phyloP scores from a whole-genome alignment of 179 eudicot species.

The Amaranthus tricolor region DNA sequence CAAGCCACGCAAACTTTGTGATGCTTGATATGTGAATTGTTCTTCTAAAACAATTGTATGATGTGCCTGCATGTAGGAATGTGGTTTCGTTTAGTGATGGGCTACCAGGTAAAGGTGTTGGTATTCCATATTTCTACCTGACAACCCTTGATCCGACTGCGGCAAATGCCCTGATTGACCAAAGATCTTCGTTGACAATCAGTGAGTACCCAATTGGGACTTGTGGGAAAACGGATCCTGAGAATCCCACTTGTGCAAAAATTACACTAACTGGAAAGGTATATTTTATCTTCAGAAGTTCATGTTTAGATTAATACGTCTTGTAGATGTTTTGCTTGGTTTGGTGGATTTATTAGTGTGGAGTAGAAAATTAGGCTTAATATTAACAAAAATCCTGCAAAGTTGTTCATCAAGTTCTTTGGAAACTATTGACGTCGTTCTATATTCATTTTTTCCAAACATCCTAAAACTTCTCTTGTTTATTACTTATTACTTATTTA shows the following conservation, averaged over 20 bases:
- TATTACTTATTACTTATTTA: too few species aligned
- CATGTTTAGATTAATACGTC: not conserved
- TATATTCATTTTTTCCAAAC: not conserved
- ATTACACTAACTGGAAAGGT: slow-evolving; percentile 94
- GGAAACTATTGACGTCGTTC: not conserved
- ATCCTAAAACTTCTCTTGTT: not conserved
- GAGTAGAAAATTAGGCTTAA: not conserved
- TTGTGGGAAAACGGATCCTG: slow-evolving; percentile 81
- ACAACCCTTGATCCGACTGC: slow-evolving; percentile 92
- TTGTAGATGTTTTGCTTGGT: not conserved
- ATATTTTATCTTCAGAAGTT: slow-evolving; percentile 3
- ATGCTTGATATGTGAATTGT: not conserved
- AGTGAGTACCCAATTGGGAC: slow-evolving; percentile 80
- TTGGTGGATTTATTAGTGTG: not conserved
- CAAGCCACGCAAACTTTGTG: not conserved
- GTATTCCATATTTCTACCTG: slow-evolving; percentile 83
- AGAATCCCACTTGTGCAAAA: slow-evolving; percentile 84
- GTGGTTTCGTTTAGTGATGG: slow-evolving; percentile 96
- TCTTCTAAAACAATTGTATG: not conserved
- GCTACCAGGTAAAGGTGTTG: slow-evolving; percentile 58
- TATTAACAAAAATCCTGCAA: not conserved
- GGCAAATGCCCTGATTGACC: slow-evolving; percentile 71
- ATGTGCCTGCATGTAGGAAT: slow-evolving; percentile 47
- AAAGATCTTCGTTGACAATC: slow-evolving; percentile 69
- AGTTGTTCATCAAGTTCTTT: too few species aligned